Percentiles rank a stretch among this genome's conserved stretches.
Conservation (phyloP, 768 basidiomycete genomes). For the Boletus patriciae region DNA sequence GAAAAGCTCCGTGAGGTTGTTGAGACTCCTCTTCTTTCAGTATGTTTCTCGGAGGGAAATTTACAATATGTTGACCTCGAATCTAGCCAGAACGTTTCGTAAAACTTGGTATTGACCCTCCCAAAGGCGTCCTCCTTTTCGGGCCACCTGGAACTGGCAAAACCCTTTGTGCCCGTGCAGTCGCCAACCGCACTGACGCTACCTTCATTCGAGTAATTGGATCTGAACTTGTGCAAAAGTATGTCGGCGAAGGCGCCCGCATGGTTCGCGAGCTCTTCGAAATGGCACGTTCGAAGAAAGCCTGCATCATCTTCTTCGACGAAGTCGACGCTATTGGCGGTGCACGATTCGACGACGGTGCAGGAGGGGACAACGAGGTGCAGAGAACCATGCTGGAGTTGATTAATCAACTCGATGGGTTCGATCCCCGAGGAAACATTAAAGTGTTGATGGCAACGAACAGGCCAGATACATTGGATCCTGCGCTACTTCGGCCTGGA, state of each 20-base stretch:
- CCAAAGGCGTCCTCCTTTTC: conserved; percentile 94
- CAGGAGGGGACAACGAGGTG: conserved; percentile 98
- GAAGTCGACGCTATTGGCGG: conserved; percentile 99
- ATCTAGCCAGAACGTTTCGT: conserved; percentile 96
- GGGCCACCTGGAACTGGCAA: conserved; percentile 99
- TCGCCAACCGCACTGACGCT: conserved; percentile 97
- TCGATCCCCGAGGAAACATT: conserved; percentile 98
- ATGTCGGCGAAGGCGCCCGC: conserved; percentile 97
- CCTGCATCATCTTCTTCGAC: conserved; percentile 99
- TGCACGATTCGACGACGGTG: conserved; percentile 96
- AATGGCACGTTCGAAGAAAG: conserved; percentile 98
- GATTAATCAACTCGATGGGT: conserved; percentile 98
- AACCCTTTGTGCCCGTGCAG: conserved; percentile 96
- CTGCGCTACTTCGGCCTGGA: conserved; percentile 92
- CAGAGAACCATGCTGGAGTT: conserved; percentile 99
- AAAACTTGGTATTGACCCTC: conserved; percentile 97
- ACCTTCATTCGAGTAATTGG: conserved; percentile 99
- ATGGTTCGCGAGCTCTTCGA: conserved; percentile 99
- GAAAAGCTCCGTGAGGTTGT: conserved; percentile 99
- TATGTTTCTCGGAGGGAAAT: conserved; percentile 39
- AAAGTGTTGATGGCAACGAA: conserved; percentile 99
- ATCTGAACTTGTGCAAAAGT: conserved; percentile 99
- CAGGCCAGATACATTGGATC: conserved; percentile 98
- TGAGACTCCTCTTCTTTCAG: conserved; percentile 91
- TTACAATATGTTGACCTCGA: conserved; percentile 17